phyloP scores from a whole-genome alignment of 2,329 filamentous ascomycete genomes.

The Colletotrichum sp. region DNA sequence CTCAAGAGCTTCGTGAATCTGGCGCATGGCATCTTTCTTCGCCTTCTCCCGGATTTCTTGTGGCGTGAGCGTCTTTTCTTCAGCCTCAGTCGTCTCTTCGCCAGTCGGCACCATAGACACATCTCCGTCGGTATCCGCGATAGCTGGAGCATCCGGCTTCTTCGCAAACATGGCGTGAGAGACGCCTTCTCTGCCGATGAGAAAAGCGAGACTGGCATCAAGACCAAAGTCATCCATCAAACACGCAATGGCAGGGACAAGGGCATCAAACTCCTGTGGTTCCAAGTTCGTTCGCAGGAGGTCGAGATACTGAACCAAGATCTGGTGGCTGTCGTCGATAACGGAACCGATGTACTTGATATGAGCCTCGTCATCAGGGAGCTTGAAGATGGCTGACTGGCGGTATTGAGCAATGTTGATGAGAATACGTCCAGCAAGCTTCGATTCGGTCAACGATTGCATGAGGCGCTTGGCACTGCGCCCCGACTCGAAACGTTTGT shows the following conservation, averaged over 20 bases:
- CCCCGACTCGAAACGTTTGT: slow-evolving; percentile 78
- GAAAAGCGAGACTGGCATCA: slow-evolving; percentile 81
- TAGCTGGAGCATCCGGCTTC: slow-evolving; percentile 24
- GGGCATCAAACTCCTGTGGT: slow-evolving; percentile 75
- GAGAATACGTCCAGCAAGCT: slow-evolving; percentile 82
- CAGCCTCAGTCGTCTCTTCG: slow-evolving; percentile 31
- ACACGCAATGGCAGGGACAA: slow-evolving; percentile 76
- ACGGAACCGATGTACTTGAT: slow-evolving; percentile 90
- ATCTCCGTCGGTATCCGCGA: slow-evolving; percentile 62
- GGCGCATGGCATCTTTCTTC: slow-evolving; percentile 46
- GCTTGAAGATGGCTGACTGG: slow-evolving; percentile 81
- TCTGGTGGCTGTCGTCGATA: slow-evolving; percentile 87
- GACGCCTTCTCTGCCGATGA: slow-evolving; percentile 79
- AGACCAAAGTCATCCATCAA: slow-evolving; percentile 82
- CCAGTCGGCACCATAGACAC: slow-evolving; percentile 45
- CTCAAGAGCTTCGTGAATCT: slow-evolving; percentile 73
- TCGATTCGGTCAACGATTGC: slow-evolving; percentile 77
- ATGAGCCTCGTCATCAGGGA: slow-evolving; percentile 74
- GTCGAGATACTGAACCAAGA: slow-evolving; percentile 87
- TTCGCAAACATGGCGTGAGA: slow-evolving; percentile 62
- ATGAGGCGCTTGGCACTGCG: slow-evolving; percentile 81
- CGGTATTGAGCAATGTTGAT: slow-evolving; percentile 90
- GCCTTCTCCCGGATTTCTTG: slow-evolving; percentile 31
- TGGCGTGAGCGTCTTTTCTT: slow-evolving; percentile 28
- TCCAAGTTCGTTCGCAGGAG: slow-evolving; percentile 82